Evolutionary conservation across 768 basidiomycete genomes (phyloP).

Genomic region (Auriscalpium microsporum): DNA sequence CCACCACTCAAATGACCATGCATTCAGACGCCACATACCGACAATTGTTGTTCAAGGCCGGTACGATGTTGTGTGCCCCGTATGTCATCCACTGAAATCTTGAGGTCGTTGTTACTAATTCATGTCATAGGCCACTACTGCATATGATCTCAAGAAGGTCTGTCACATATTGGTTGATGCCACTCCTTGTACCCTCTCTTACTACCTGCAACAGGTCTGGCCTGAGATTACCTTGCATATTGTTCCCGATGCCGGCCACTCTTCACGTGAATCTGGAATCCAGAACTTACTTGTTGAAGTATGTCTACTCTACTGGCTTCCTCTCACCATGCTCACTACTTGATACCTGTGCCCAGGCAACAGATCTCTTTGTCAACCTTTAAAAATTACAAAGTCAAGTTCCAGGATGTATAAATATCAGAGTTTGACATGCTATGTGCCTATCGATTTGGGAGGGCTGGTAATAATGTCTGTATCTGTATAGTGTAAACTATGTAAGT

Average conservation of each 20-base stretch:
- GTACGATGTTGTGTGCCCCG: conserved; percentile 84
- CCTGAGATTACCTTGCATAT: conserved; percentile 67
- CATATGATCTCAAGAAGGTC: conserved; percentile 69
- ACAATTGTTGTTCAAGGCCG: conserved; percentile 75
- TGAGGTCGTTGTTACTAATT: not conserved
- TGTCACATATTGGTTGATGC: not conserved
- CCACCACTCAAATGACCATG: conserved; percentile 1
- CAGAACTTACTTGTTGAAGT: conserved; percentile 67
- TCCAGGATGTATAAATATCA: no score
- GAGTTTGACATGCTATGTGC: no score
- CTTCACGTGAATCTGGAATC: conserved; percentile 64
- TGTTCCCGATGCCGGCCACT: conserved; percentile 83
- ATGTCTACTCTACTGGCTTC: conserved; percentile 6
- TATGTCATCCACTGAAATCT: not conserved
- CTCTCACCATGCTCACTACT: no score
- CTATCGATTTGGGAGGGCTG: no score
- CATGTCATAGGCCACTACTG: conserved; percentile 60
- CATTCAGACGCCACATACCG: conserved; percentile 79
- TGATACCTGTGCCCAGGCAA: conserved; percentile 23
- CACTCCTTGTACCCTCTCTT: no score
- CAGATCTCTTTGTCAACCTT: conserved; percentile 36
- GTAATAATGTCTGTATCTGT: no score
- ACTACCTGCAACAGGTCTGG: conserved; percentile 41
- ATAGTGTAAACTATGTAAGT: no score
- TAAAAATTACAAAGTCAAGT: not conserved